Evolutionary conservation across 2,329 filamentous ascomycete genomes (phyloP).

Genomic region (Colletotrichum noveboracense): DNA sequence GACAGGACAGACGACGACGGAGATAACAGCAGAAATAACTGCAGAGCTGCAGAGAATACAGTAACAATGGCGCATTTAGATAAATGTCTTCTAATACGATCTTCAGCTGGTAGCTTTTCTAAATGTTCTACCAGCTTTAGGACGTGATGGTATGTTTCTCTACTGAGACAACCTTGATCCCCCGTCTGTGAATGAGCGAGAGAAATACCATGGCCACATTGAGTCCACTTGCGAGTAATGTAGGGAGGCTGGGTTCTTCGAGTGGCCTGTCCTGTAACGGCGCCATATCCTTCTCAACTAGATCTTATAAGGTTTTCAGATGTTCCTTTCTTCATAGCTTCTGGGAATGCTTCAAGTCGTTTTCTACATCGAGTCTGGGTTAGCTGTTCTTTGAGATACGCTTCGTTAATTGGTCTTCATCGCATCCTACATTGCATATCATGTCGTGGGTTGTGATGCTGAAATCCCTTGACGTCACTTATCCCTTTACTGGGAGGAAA

Average conservation of each 20-base stretch:
- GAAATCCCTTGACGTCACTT: background rate
- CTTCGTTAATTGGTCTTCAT: background rate
- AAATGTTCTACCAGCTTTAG: background rate
- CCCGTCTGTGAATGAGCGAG: background rate
- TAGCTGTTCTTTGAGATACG: background rate
- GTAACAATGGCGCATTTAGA: background rate
- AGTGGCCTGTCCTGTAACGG: background rate
- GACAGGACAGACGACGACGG: too few relatives aligned
- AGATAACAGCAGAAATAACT: accelerated
- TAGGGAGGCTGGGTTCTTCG: background rate
- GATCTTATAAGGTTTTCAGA: background rate
- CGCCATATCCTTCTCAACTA: background rate
- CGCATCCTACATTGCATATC: background rate
- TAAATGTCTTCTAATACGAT: background rate
- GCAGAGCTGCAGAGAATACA: background rate
- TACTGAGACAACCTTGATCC: background rate
- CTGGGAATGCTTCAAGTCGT: background rate
- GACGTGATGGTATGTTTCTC: background rate
- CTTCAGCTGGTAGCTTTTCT: background rate
- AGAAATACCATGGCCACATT: background rate
- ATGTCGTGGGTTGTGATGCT: background rate
- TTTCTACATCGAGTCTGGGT: background rate
- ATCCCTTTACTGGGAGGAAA: background rate
- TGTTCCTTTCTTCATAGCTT: background rate
- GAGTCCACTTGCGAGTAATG: background rate